Evolutionary conservation across 495 filamentous ascomycete species (phyloP), one percentile per base, ranked within the genome.

Genomic region (Aspergillus affinis): DNA sequence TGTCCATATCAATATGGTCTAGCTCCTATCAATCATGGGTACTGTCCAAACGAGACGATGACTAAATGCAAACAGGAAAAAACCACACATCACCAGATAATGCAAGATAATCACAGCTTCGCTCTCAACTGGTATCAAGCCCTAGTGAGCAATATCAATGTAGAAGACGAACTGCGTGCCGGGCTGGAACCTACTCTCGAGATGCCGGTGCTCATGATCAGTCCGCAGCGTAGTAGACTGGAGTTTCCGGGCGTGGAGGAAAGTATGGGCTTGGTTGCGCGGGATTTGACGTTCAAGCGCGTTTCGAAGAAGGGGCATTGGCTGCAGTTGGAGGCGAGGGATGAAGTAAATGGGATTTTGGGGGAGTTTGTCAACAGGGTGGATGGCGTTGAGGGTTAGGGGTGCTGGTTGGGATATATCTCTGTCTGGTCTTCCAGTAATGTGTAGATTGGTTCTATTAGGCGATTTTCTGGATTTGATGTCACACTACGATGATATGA

Each of bases 321-420:
- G 63, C 30, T 73, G 48, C 73, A 72, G 58, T 44, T 73, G 13
- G 72, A 73, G 56, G 70, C 63, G 29, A 74, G 72, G 52, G 66
- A 71, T 17, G 71, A 77, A 41, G 71, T 75, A 0, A 80, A 77
- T 55, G 58, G 56, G 7, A 55, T 74, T 27, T 44, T 84, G 55
- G 72, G 76, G 55, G 69, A 67, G 10, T 78, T 78, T 62, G 69
- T 75, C 21, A 66, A 73, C 30, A 32, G 44, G 48, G 53, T 55
- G 10, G 36, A 41, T 17, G 36, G 36, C 2, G 36, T 10, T 41
- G 36, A 41, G 6, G 36, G 1, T 41, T 41, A 41, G 13, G 12
- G 23, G 23, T 2, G 23, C 4, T 26, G 23, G 23, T 2, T 4
- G 2, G 23, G 23, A 26, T 4, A 4, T 26, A n/a, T 26, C 4